phyloP scores from a whole-genome alignment of 768 basidiomycete genomes.

The Leucocoprinus leucothites region DNA sequence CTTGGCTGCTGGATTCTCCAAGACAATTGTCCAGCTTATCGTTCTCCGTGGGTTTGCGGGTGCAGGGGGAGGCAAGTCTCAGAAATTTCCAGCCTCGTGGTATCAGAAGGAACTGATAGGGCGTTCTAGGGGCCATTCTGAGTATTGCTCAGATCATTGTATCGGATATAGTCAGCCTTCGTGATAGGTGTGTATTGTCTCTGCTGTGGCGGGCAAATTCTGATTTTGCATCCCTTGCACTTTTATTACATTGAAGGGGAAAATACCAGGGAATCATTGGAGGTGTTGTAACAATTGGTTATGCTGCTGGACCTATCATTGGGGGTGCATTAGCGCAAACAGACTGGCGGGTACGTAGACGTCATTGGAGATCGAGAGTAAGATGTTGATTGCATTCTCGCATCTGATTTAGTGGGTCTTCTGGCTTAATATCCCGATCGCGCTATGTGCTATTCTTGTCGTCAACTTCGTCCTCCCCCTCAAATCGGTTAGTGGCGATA shows the following conservation, averaged over 20 bases:
- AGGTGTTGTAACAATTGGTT: conserved; percentile 53
- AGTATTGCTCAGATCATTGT: conserved; percentile 71
- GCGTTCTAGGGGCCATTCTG: conserved; percentile 48
- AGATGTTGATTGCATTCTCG: neutral
- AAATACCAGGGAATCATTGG: conserved; percentile 79
- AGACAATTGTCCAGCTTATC: conserved; percentile 64
- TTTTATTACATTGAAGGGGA: conserved; percentile 53
- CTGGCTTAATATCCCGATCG: conserved; percentile 67
- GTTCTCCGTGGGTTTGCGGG: conserved; percentile 67
- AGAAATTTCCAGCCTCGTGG: neutral
- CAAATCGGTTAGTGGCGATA: conserved; percentile 62
- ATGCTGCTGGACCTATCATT: conserved; percentile 63
- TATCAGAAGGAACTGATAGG: neutral
- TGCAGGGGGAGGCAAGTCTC: conserved; percentile 52
- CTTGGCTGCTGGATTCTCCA: conserved; percentile 63
- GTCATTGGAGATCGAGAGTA: neutral
- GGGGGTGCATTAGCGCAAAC: conserved; percentile 65
- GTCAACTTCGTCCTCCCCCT: conserved; percentile 65
- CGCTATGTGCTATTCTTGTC: conserved; percentile 48
- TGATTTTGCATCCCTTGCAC: no score
- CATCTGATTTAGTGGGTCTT: conserved; percentile 60
- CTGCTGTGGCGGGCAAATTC: no score
- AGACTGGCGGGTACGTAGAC: conserved; percentile 54
- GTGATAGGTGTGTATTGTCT: conserved; percentile 45
- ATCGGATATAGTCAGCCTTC: conserved; percentile 68